Conservation (phyloP, 306 rosid species). For the Oemleria cerasiformis region DNA sequence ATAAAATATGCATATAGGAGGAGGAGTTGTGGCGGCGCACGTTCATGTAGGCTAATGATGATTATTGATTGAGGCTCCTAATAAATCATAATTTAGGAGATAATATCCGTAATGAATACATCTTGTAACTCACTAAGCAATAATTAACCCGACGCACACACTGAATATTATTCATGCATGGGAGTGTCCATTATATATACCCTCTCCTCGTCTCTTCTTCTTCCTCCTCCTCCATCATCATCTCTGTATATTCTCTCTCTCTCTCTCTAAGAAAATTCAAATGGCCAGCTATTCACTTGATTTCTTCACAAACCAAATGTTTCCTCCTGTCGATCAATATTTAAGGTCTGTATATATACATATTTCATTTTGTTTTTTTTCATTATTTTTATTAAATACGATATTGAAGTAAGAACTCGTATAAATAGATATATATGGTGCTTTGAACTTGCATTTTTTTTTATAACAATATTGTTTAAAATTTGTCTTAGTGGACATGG, state of each 20-base stretch:
- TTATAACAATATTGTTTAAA: neutral
- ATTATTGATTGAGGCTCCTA: neutral
- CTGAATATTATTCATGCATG: slow-evolving; percentile 19
- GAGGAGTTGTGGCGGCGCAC: slow-evolving; percentile 57
- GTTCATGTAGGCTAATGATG: slow-evolving; percentile 28
- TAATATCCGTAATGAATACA: slow-evolving; percentile 4
- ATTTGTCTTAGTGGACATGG: slow-evolving; percentile 4
- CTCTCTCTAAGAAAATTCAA: neutral
- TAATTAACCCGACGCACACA: neutral
- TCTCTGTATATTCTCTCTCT: neutral
- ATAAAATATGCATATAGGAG: slow-evolving; percentile 25
- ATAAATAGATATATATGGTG: too few relatives aligned
- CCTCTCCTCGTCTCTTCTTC: slow-evolving; percentile 16
- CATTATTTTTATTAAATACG: neutral
- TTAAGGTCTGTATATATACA: slow-evolving; percentile 28
- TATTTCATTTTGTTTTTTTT: neutral
- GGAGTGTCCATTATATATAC: slow-evolving; percentile 24
- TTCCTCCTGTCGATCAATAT: slow-evolving; percentile 22
- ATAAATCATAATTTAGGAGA: slow-evolving; percentile 10
- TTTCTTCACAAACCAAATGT: slow-evolving; percentile 17
- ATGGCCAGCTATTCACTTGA: slow-evolving; percentile 24
- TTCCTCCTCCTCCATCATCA: neutral
- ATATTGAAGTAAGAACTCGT: too few relatives aligned
- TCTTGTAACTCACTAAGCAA: slow-evolving; percentile 14
- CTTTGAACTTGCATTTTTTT: neutral